A percentile compares a stretch with the other conserved stretches of the same genome.
These are phyloP conservation scores for Rhodamnia rubescens DNA, from an alignment of 345 rosid genomes.

Conservation along the genomic window DNA sequence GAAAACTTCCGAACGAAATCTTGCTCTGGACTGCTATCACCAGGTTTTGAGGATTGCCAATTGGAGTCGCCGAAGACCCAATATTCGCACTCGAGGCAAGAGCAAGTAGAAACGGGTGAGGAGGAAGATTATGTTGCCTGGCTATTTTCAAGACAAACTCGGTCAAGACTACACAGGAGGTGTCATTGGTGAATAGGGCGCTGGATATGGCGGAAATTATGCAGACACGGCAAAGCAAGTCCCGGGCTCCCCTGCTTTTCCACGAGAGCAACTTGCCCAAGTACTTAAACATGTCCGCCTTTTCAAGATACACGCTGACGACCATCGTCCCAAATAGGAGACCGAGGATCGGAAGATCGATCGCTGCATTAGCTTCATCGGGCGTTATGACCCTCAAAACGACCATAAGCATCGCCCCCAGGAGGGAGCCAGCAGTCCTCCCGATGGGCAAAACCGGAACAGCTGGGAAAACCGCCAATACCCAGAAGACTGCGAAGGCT, in stretches of 20 bases:
- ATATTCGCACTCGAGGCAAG: slow-evolving; percentile 82
- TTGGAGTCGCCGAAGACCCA: slow-evolving; percentile 80
- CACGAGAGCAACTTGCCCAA: slow-evolving; percentile 60
- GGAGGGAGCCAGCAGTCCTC: slow-evolving; percentile 79
- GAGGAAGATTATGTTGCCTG: slow-evolving; percentile 70
- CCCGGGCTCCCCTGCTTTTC: slow-evolving; percentile 67
- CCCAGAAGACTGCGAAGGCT: slow-evolving; percentile 73
- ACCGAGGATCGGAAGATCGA: slow-evolving; percentile 77
- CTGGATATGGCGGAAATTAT: slow-evolving; percentile 68
- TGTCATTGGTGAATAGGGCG: slow-evolving; percentile 79
- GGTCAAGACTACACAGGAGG: slow-evolving; percentile 66
- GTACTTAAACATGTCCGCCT: slow-evolving; percentile 74
- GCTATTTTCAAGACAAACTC: slow-evolving; percentile 78
- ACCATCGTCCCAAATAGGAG: slow-evolving; percentile 92
- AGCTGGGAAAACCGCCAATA: slow-evolving; percentile 74
- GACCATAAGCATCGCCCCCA: slow-evolving; percentile 87
- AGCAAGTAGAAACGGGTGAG: slow-evolving; percentile 70
- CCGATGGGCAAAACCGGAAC: slow-evolving; percentile 74
- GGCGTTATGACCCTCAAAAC: slow-evolving; percentile 57
- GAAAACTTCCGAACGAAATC: slow-evolving; percentile 52
- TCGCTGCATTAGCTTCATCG: slow-evolving; percentile 66
- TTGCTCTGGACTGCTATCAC: slow-evolving; percentile 64
- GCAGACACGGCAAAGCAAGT: slow-evolving; percentile 57
- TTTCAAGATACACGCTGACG: slow-evolving; percentile 67
- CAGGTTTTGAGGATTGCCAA: slow-evolving; percentile 85